Conservation (phyloP, 345 rosid genomes). For the Sonneratia alba region DNA sequence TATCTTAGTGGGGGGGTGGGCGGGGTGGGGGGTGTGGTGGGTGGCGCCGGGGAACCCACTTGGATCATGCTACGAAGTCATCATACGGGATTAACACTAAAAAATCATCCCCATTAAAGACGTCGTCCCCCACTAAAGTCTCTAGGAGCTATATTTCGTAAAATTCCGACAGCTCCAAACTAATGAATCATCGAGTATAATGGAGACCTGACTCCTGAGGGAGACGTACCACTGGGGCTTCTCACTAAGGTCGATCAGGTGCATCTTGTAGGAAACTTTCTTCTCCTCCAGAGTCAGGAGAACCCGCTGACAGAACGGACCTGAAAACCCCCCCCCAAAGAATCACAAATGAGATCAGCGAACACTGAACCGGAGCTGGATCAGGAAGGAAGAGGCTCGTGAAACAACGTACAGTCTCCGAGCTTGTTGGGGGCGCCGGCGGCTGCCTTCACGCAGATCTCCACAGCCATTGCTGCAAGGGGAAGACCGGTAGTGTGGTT, state of each 20-base stretch:
- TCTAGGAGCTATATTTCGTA: no score
- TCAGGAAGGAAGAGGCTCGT: not conserved
- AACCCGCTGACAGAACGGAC: slow-evolving; percentile 67
- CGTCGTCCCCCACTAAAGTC: no score
- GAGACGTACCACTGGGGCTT: slow-evolving; percentile 67
- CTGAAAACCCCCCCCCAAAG: slow-evolving; percentile 19
- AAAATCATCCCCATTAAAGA: no score
- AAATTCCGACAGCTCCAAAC: no score
- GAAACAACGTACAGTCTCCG: slow-evolving; percentile 59
- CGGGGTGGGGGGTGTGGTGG: no score
- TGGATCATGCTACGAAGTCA: not conserved
- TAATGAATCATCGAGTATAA: no score
- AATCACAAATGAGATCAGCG: not conserved
- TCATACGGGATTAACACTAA: not conserved
- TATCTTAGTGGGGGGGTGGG: not conserved
- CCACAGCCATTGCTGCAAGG: not conserved
- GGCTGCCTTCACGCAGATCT: slow-evolving; percentile 80
- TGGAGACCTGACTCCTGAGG: not conserved
- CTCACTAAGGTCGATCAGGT: slow-evolving; percentile 45
- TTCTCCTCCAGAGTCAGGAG: slow-evolving; percentile 82
- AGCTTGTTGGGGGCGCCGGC: slow-evolving; percentile 52
- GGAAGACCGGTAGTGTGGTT: not conserved
- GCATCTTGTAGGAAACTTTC: slow-evolving; percentile 47
- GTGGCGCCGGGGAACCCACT: not conserved
- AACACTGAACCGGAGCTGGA: not conserved